Evolutionary conservation across 1,139 yeast genomes (phyloP).

Genomic region (Pichia norvegensis): DNA sequence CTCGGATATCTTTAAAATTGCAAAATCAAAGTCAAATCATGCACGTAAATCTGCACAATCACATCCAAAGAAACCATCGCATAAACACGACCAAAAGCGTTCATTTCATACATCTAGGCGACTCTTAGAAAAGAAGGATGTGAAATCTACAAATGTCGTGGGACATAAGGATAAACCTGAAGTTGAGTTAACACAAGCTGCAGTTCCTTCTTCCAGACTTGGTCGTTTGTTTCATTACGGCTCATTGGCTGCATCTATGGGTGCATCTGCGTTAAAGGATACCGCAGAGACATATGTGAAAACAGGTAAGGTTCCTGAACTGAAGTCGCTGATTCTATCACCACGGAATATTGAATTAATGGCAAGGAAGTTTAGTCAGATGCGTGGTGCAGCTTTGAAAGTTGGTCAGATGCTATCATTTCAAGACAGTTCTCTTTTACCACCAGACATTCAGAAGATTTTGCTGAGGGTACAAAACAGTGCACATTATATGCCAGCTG

Average conservation of each 20-base stretch:
- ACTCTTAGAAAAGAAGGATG: constrained; percentile 3
- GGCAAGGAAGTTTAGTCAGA: constrained; percentile 78
- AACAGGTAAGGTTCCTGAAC: constrained; percentile 40
- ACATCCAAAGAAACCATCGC: not conserved
- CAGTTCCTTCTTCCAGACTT: constrained; percentile 79
- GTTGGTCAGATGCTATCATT: constrained; percentile 93
- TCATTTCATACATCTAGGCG: constrained; percentile 11
- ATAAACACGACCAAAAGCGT: constrained; percentile 10
- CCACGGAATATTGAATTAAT: constrained; percentile 81
- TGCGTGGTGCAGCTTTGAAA: constrained; percentile 98
- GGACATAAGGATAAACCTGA: constrained; percentile 36
- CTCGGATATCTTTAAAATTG: constrained; percentile 26
- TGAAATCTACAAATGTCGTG: constrained; percentile 17
- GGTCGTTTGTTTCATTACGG: constrained; percentile 92
- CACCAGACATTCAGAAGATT: constrained; percentile 76
- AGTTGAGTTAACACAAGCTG: constrained; percentile 50
- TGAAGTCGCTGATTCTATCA: constrained; percentile 60
- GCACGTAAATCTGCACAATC: constrained; percentile 8
- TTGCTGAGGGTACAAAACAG: constrained; percentile 81
- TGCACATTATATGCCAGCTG: constrained; percentile 95
- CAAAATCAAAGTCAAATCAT: constrained; percentile 24
- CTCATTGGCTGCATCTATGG: constrained; percentile 83
- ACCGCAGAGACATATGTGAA: constrained; percentile 62
- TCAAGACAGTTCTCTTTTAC: constrained; percentile 80
- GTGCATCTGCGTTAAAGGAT: constrained; percentile 76